These are phyloP conservation scores for Suhomyces chickasaworum DNA, from an alignment of 1,139 yeast species.

Conservation along the genomic window DNA sequence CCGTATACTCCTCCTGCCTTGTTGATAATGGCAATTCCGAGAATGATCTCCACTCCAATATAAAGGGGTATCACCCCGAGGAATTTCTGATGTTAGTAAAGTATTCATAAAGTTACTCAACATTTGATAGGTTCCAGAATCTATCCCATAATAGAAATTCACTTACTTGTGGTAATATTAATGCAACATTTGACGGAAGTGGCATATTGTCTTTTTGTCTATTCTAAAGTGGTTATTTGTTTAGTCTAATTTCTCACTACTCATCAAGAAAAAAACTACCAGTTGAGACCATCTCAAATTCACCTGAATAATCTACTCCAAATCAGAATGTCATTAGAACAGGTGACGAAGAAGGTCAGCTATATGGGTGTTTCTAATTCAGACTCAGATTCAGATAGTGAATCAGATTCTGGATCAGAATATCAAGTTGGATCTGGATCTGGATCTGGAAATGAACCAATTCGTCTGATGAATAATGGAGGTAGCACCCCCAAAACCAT, in stretches of 20 bases:
- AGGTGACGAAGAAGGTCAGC: slow-evolving; percentile 5
- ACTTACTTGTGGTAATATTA: slow-evolving; percentile 32
- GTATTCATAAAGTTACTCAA: neutral
- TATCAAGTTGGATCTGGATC: no score
- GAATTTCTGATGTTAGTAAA: slow-evolving; percentile 42
- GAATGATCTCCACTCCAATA: slow-evolving; percentile 81
- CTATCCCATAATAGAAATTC: neutral
- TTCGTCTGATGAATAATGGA: slow-evolving; percentile 10
- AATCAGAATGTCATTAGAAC: slow-evolving; percentile 9
- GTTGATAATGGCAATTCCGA: slow-evolving; percentile 80
- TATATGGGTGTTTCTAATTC: slow-evolving; percentile 15
- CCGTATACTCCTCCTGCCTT: slow-evolving; percentile 92
- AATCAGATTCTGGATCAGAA: no score
- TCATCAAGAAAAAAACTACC: slow-evolving; percentile 12
- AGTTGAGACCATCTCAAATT: neutral
- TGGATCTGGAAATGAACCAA: slow-evolving; percentile 6
- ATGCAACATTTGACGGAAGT: slow-evolving; percentile 18
- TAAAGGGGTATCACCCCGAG: slow-evolving; percentile 71
- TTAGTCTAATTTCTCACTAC: slow-evolving; percentile 3
- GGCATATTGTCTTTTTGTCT: no score
- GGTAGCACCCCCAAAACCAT: slow-evolving; percentile 21
- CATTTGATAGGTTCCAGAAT: neutral
- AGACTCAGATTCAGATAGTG: slow-evolving; percentile 8
- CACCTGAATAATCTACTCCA: neutral
- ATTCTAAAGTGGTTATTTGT: slow-evolving; percentile 1